Evolutionary conservation across 306 rosid genomes (phyloP), one percentile per base, ranked within the genome.

Genomic region (Canavalia gladiata): DNA sequence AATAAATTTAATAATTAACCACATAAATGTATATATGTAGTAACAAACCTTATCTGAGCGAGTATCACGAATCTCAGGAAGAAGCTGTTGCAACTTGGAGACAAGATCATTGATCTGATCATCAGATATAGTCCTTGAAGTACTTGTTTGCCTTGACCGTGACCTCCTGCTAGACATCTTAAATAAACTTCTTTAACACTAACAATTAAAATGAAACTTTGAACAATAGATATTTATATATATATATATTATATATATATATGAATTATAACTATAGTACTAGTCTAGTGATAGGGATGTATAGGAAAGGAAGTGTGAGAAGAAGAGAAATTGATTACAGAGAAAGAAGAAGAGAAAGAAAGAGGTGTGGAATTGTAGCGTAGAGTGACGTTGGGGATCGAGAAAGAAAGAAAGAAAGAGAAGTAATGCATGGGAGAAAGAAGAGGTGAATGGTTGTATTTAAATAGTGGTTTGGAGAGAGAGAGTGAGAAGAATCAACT

Each of bases 91-190:
- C 87, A 96, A 84, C 88, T 93, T 96, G 73, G 98, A 87, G 72
- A 93, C 98, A 13, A 93, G 99, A 75, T 96, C 99, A 66, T 89
- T 84, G 86, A 96, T 96, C 90, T 96, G 99, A 81, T 93, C 98
- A n/a, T 96, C 99, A 0, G 90, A 86, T 84, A 96, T 87, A 77
- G 66, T 96, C 72, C 97, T 92, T 13, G 99, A 88, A 37, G 87
- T 82, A 69, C 89, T 78, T 37, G 97, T 79, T 78, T 95, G 98
- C 82, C 94, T 88, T 12, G 99, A 91, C 74, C 96, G 75, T 75
- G 85, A 82, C 37, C 85, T 82, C n/a, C 85, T 82, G 47, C 81
- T 82, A 75, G 85, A 82, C 85, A 82, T 82, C 42, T 62, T 76
- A 68, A 5, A 45, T 45, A 2, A 3, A 45, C 49, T 45, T 4